Percentiles rank a stretch among this genome's conserved stretches.
Conservation (phyloP, 129 eudicot species). For the Rutidosis leptorrhynchoides region DNA sequence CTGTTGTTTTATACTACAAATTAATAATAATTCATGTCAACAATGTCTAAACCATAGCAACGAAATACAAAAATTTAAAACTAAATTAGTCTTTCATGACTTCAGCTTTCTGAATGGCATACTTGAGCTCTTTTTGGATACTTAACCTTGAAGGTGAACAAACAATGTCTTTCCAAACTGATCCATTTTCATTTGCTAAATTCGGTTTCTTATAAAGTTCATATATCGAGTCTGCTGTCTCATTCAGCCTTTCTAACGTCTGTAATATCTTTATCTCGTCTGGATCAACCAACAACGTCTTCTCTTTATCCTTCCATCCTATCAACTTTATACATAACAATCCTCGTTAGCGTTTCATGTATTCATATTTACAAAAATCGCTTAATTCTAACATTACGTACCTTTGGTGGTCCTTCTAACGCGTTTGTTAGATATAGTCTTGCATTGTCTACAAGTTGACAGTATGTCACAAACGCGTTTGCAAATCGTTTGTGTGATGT, state of each 20-base stretch:
- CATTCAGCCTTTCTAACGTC: conserved; percentile 57
- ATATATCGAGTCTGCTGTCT: conserved; percentile 61
- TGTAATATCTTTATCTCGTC: conserved; percentile 71
- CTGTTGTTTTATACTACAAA: neutral
- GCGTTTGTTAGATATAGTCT: conserved; percentile 83
- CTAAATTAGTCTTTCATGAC: conserved; percentile 23
- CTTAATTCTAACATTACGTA: too few relatives aligned
- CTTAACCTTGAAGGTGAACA: conserved; percentile 79
- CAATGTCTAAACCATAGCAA: neutral
- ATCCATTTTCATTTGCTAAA: conserved; percentile 53
- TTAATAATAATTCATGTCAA: neutral
- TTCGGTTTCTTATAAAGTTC: conserved; percentile 60
- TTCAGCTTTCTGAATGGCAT: conserved; percentile 66
- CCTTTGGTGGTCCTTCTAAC: conserved; percentile 96
- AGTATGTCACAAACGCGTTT: conserved; percentile 74
- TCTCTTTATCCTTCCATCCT: conserved; percentile 97
- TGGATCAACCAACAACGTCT: conserved; percentile 80
- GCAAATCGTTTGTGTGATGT: conserved; percentile 98
- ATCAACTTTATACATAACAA: conserved; percentile 53
- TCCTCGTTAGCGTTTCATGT: conserved; percentile 18
- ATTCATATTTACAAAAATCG: neutral
- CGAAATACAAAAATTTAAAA: neutral
- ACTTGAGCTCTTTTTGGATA: conserved; percentile 87
- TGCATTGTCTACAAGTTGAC: conserved; percentile 89
- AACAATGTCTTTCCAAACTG: conserved; percentile 91